A percentile compares a stretch with the other conserved stretches of the same genome.
phyloP scores from a whole-genome alignment of 768 basidiomycete genomes.

The Symmetrospora coprosmae region DNA sequence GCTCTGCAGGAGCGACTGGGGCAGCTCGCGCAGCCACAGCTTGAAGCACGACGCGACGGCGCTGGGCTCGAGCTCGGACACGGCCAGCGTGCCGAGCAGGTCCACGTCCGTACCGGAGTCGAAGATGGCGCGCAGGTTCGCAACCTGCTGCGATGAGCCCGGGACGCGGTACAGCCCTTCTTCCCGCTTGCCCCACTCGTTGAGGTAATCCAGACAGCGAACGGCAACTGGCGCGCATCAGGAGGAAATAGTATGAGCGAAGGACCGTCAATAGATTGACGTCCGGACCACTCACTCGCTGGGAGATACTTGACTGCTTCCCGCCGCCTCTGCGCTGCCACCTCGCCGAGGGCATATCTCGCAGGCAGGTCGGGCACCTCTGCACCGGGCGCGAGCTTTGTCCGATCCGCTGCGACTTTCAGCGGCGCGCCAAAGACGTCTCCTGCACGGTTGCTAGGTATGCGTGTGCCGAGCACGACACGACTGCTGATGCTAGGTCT shows the following conservation, averaged over 20 bases:
- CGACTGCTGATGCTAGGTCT: too few relatives aligned
- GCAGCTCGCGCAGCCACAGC: constrained; percentile 21
- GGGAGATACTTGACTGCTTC: constrained; percentile 6
- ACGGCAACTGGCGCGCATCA: neutral
- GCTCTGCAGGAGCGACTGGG: constrained; percentile 13
- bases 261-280: neutral
- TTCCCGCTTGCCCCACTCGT: constrained; percentile 21
- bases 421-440: constrained; percentile 16
- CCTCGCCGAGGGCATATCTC: neutral
- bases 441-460: too few relatives aligned
- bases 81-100: constrained; percentile 2
- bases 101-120: constrained; percentile 22
- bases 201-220: constrained; percentile 23
- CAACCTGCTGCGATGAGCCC: constrained; percentile 10
- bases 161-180: constrained; percentile 25
- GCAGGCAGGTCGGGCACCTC: neutral
- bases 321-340: neutral
- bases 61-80: constrained; percentile 14
- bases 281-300: constrained; percentile 10
- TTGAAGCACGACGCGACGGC: constrained; percentile 21
- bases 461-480: too few relatives aligned
- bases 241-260: neutral
- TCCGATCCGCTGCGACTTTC: constrained; percentile 9
- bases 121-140: constrained; percentile 16
- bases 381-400: neutral